Conservation (phyloP, 257 asterid species). For the Solanum piurae region DNA sequence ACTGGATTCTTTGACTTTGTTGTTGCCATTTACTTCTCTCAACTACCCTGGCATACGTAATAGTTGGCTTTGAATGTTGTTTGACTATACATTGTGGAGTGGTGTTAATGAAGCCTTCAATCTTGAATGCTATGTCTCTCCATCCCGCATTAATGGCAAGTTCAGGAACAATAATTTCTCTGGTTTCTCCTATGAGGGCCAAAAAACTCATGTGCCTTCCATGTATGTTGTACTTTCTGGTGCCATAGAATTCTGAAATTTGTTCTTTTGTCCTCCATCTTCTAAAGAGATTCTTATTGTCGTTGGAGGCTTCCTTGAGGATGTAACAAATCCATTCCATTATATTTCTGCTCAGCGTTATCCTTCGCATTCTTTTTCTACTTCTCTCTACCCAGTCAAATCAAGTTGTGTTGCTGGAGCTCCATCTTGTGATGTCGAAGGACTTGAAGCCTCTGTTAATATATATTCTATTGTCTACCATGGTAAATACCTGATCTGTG, state of each 20-base stretch:
- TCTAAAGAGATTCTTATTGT: background rate
- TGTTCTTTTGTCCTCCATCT: background rate
- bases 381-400: background rate
- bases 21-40: background rate
- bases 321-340: background rate
- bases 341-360: background rate
- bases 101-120: background rate
- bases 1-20: background rate
- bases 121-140: background rate
- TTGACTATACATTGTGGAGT: background rate
- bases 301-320: background rate
- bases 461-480: background rate
- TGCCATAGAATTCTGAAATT: background rate
- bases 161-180: background rate
- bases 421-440: background rate
- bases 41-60: background rate
- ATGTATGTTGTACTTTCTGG: background rate
- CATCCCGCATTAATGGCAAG: background rate
- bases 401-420: background rate
- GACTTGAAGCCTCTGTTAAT: background rate
- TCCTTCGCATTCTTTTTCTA: background rate
- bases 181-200: background rate
- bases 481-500: background rate
- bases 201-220: background rate
- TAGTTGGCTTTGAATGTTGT: background rate